Conservation (phyloP, 139 green algal genomes). For the Auxenochlorella pyrenoidosa region DNA sequence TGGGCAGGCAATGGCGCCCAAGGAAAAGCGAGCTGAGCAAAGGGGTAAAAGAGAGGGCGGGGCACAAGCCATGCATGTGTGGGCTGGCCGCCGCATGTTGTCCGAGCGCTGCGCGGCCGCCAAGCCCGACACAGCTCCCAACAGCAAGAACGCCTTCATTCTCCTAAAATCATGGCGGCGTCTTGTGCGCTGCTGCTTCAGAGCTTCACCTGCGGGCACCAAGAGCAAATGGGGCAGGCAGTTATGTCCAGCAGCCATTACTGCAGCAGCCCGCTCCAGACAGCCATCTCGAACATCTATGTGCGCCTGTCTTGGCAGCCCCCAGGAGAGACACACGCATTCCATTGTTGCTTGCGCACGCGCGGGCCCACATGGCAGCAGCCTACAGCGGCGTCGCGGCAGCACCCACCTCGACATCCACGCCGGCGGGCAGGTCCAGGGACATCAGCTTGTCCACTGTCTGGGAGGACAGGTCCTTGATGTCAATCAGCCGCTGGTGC, state of each 20-base stretch:
- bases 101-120: neutral
- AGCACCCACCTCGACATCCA: conserved; percentile 49
- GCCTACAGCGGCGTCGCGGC: no score
- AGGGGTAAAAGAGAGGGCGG: neutral
- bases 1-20: neutral
- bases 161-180: neutral
- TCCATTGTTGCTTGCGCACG: no score
- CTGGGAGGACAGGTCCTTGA: conserved; percentile 70
- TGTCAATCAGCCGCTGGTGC: conserved; percentile 83
- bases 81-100: neutral
- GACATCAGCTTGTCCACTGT: conserved; percentile 89
- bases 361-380: no score
- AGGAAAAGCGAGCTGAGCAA: neutral
- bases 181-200: neutral
- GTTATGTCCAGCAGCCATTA: no score
- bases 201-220: conserved; percentile 26
- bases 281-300: no score
- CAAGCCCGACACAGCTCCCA: neutral
- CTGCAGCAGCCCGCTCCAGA: neutral
- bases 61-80: neutral
- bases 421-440: conserved; percentile 83
- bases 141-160: no score
- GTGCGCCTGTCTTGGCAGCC: no score
- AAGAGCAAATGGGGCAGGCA: neutral
- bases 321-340: no score